phyloP scores from a whole-genome alignment of 768 basidiomycete species.

The Termitomyces sp. region DNA sequence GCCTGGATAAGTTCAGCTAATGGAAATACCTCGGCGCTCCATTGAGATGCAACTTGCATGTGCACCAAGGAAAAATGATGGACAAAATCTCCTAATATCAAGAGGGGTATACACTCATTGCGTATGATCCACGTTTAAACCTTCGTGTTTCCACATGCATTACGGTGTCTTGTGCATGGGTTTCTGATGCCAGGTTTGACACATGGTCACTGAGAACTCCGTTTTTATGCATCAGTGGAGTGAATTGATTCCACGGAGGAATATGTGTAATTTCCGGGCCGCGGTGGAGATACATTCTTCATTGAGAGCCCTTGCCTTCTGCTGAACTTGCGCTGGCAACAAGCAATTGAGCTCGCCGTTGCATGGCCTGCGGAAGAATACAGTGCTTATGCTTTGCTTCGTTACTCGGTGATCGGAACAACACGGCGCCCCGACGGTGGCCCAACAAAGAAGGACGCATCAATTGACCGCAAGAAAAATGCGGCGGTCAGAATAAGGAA shows the following conservation, averaged over 20 bases:
- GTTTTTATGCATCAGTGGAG: slow-evolving; percentile 19
- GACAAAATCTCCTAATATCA: background rate
- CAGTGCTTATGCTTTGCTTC: slow-evolving; percentile 11
- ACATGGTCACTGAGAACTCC: slow-evolving; percentile 26
- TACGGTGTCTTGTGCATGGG: slow-evolving; percentile 18
- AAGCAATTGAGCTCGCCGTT: background rate
- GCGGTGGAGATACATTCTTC: slow-evolving; percentile 24
- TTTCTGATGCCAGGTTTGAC: slow-evolving; percentile 29
- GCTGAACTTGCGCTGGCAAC: slow-evolving; percentile 3
- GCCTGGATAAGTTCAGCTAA: background rate
- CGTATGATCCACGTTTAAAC: slow-evolving; percentile 19
- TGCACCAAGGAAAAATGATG: background rate
- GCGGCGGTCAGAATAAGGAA: slow-evolving; percentile 2
- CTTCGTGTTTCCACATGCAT: slow-evolving; percentile 26
- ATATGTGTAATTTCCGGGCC: slow-evolving; percentile 25
- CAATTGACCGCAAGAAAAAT: slow-evolving; percentile 9
- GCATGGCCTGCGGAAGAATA: background rate
- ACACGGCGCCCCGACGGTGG: slow-evolving; percentile 21
- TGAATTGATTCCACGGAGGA: slow-evolving; percentile 30
- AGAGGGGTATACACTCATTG: background rate
- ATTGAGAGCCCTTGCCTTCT: background rate
- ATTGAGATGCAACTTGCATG: slow-evolving; percentile 4
- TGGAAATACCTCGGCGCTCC: slow-evolving; percentile 6
- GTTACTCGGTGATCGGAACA: slow-evolving; percentile 30
- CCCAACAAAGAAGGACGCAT: slow-evolving; percentile 19